Base-by-base conservation (phyloP, 768 basidiomycete species). In the Agaricus sinodeliciosus region DNA sequence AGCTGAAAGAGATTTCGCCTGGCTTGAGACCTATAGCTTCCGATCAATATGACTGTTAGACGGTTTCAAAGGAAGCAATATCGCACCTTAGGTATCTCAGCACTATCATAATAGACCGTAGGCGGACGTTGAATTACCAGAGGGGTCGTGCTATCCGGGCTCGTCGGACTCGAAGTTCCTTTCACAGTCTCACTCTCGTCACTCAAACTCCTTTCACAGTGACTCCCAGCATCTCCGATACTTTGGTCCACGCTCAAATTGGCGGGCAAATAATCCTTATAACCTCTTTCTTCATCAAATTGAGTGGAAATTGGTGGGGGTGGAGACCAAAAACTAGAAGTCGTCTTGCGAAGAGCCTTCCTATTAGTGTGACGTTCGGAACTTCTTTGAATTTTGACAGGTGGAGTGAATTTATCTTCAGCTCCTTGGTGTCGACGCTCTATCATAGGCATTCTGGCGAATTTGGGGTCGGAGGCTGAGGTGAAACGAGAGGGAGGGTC, bases 241-340 rank as follows among this genome's bases (percentile, higher is more conserved):
- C 52, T 31, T 26, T 25, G 37, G 13, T 54, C 45, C 39, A 54
- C 3, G 26, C 46, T 45, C 19, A 54, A 22, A 44, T 50, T 35
- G 9, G 50, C 4, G 3, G 50, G 50, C 12, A 48, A 15, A 34
- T 42, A 48, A 26, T 54, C 40, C 12, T 22, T 25, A 11, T 53
- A 53, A 9, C 43, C 50, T 9, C 43, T 43, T 16, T 48, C 52
- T 16, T 26, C 36, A 31, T 54, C 37, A 8, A 40, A 31, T 13
- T 48, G 39, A 6, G 34, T 25, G 13, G 56, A 42, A 31, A 11
- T 11, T 27, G 52, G 54, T 15, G 53, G 49, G 19, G 39, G 27
- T 2, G 62, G 56, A 46, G 63, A 63, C 61, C 60, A 63, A 47
- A 62, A 63, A 43, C 64, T 62, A 1, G 64, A 65, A 4, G 60